Percentiles rank a stretch among this genome's conserved stretches.
These are phyloP conservation scores for Isoetes taiwanensis DNA, from an alignment of 75 land plant species.

Conservation along the genomic window DNA sequence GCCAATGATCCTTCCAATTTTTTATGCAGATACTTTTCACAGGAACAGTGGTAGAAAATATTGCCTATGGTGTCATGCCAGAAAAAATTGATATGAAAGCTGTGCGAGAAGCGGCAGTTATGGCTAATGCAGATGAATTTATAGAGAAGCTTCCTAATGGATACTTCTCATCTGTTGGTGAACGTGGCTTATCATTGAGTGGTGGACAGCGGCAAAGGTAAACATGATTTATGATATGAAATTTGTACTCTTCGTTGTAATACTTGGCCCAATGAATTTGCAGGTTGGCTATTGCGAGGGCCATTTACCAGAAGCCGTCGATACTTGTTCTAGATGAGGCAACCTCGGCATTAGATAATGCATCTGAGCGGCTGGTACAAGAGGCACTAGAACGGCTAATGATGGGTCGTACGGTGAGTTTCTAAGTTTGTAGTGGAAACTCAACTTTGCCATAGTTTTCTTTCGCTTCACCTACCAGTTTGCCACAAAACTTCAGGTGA, in stretches of 20 bases:
- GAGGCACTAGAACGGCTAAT: conserved; percentile 65
- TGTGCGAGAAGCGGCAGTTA: conserved; percentile 52
- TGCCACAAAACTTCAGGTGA: not conserved
- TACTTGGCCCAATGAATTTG: no score
- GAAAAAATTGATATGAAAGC: conserved; percentile 48
- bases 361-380: conserved; percentile 74
- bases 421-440: not conserved
- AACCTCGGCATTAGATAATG: conserved; percentile 82
- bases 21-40: conserved; percentile 51
- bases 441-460: not conserved
- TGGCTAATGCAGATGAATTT: conserved; percentile 85
- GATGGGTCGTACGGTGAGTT: conserved; percentile 64
- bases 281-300: conserved; percentile 94
- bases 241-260: no score
- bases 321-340: conserved; percentile 90
- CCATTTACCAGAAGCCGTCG: conserved; percentile 63
- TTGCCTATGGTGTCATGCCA: conserved; percentile 65
- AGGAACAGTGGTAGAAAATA: conserved; percentile 94
- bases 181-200: conserved; percentile 65
- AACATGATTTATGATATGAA: no score
- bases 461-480: not conserved
- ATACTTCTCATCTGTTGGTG: conserved; percentile 61
- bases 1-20: not conserved
- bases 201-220: conserved; percentile 98
- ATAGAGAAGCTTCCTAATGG: conserved; percentile 58